Conservation (phyloP, 208 protist species). For the Wallacemonas sp. region DNA sequence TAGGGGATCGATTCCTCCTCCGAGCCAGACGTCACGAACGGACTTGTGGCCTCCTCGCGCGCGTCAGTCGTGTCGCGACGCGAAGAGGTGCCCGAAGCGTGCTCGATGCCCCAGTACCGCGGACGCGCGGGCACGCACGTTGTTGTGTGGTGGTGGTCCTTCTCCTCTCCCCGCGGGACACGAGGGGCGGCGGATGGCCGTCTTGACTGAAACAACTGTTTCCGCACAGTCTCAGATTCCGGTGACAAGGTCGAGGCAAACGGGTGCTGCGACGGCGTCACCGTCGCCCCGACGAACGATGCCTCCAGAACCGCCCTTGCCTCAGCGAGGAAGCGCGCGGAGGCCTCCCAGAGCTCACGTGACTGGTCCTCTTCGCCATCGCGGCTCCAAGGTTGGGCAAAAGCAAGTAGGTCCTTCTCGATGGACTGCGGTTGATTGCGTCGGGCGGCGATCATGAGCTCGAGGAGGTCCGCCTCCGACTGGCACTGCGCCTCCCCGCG, state of each 20-base stretch:
- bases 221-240: neutral
- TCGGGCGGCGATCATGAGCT: constrained; percentile 25
- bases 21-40: too few relatives aligned
- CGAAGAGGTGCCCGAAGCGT: neutral
- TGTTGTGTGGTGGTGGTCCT: too few relatives aligned
- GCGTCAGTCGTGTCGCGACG: too few relatives aligned
- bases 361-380: constrained; percentile 2
- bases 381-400: neutral
- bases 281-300: constrained; percentile 5
- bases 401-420: neutral
- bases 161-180: too few relatives aligned
- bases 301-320: constrained; percentile 11
- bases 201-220: neutral
- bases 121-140: neutral
- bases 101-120: neutral
- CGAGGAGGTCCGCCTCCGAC: constrained; percentile 18
- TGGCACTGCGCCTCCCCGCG: constrained; percentile 16
- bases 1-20: too few relatives aligned
- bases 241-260: constrained; percentile 8
- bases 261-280: constrained; percentile 7
- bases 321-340: neutral
- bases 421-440: constrained; percentile 19
- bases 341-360: neutral
- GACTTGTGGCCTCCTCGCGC: too few relatives aligned
- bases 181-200: too few relatives aligned